Evolutionary conservation across 306 rosid species (phyloP).

Genomic region (Cicer judaicum): DNA sequence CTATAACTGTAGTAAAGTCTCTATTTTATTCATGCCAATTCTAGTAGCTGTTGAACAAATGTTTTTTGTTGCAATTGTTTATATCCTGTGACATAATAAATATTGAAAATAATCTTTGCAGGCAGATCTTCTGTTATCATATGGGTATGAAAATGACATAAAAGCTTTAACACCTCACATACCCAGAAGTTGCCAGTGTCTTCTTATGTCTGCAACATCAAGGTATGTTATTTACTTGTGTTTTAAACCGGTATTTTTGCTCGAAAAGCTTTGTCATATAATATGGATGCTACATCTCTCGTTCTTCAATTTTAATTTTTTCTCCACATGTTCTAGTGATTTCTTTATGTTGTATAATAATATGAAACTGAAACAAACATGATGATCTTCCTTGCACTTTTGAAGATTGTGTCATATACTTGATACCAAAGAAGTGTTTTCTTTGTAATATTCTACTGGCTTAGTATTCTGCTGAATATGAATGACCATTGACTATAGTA

Average conservation of each 20-base stretch:
- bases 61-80: not conserved
- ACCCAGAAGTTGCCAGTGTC: conserved; percentile 91
- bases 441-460: conserved; percentile 14
- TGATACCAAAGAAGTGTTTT: conserved; percentile 1
- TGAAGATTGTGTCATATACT: conserved; percentile 22
- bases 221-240: conserved; percentile 59
- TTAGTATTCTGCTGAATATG: conserved; percentile 3
- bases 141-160: conserved; percentile 88
- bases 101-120: conserved; percentile 53
- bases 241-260: conserved; percentile 14
- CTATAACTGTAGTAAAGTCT: not conserved
- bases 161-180: conserved; percentile 78
- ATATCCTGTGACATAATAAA: conserved; percentile 18
- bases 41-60: conserved; percentile 18
- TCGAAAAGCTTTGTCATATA: conserved; percentile 35
- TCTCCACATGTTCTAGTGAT: conserved; percentile 8
- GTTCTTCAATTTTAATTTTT: not conserved
- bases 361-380: conserved; percentile 11
- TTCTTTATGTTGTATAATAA: conserved; percentile 6
- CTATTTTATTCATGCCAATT: conserved; percentile 3
- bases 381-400: not conserved
- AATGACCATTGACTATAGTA: not conserved
- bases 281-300: conserved; percentile 23
- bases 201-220: conserved; percentile 96
- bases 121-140: conserved; percentile 97